Evolutionary conservation across 2,329 filamentous ascomycete species (phyloP).

Genomic region (Coccinonectria pachysandricola): DNA sequence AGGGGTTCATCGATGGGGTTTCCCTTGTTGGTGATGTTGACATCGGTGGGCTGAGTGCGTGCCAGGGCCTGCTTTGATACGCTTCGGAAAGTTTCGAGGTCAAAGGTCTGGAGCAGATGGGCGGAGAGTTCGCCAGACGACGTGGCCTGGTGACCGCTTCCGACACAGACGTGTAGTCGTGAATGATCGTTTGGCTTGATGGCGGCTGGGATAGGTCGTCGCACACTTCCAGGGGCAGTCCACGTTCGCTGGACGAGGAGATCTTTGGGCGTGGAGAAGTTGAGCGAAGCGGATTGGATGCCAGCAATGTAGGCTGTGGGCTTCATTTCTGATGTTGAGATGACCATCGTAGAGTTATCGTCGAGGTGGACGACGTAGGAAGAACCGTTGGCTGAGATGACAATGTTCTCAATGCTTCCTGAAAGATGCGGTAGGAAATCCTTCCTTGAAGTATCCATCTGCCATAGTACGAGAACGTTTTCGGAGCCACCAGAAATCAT

Average conservation of each 20-base stretch:
- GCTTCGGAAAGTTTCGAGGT: slow-evolving; percentile 68
- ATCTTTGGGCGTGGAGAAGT: slow-evolving; percentile 39
- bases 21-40: slow-evolving; percentile 64
- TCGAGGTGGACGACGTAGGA: slow-evolving; percentile 78
- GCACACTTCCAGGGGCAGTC: slow-evolving; percentile 31
- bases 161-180: slow-evolving; percentile 58
- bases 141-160: slow-evolving; percentile 47
- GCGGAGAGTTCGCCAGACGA: slow-evolving; percentile 41
- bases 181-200: slow-evolving; percentile 53
- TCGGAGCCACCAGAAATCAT: slow-evolving; percentile 87
- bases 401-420: slow-evolving; percentile 73
- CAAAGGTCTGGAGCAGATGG: slow-evolving; percentile 70
- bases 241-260: slow-evolving; percentile 43
- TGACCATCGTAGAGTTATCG: slow-evolving; percentile 83
- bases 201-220: slow-evolving; percentile 45
- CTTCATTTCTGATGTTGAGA: slow-evolving; percentile 82
- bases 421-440: slow-evolving; percentile 86
- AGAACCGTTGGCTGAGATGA: slow-evolving; percentile 68
- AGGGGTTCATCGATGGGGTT: slow-evolving; percentile 66
- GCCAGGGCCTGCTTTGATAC: slow-evolving; percentile 81
- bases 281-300: slow-evolving; percentile 56
- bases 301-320: slow-evolving; percentile 78
- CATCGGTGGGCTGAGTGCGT: slow-evolving; percentile 74
- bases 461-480: slow-evolving; percentile 84
- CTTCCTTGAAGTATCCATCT: slow-evolving; percentile 74